Base-by-base conservation (phyloP, 108 stramenopile species). In the Mayamaea pseudoterrestris region DNA sequence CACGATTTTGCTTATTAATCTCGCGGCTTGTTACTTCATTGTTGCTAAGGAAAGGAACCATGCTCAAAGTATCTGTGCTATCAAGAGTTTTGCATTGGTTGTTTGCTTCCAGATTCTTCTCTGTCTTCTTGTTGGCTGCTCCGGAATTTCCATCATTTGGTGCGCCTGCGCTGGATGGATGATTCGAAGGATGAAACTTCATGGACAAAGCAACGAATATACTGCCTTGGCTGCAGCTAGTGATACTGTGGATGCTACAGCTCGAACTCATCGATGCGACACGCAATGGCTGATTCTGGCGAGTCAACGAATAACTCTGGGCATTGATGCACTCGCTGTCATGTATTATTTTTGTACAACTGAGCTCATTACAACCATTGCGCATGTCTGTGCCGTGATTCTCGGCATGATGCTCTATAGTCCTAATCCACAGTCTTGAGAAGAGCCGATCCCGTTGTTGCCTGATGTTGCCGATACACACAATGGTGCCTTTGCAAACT, bases 61-160 rank as follows among this genome's bases (percentile, higher is more conserved):
- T 5, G 7, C 12, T 23, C 24, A n/a, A 11, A n/a, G 13, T 6
- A 5, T n/a, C 8, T 5, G 8, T 27, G 13, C 27, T 47, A 1
- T 47, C 16, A 13, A 14, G 1, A 32, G 30, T 5, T 39, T 56
- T 7, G 28, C 36, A 13, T 32, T 31, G 25, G 71, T 69, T 0
- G 36, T 43, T 20, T 3, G 42, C 18, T 75, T 75, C 45, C 75
- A 76, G 45, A 42, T 71, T 29, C 5, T 24, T 14, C 59, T 76
- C 9, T 76, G 75, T 50, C 51, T 71, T 9, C 27, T 42, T 9
- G n/a, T 76, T 21, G 55, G 51, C 7, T 76, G 75, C 45, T 49
- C 52, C 37, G 75, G 75, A 12, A 53, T 76, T 35, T 70, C 68
- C 23, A 76, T 76, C 28, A 55, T 76, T 25, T 76, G 75, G 75